phyloP scores from a whole-genome alignment of 768 basidiomycete genomes.

The Auricularia cornea region DNA sequence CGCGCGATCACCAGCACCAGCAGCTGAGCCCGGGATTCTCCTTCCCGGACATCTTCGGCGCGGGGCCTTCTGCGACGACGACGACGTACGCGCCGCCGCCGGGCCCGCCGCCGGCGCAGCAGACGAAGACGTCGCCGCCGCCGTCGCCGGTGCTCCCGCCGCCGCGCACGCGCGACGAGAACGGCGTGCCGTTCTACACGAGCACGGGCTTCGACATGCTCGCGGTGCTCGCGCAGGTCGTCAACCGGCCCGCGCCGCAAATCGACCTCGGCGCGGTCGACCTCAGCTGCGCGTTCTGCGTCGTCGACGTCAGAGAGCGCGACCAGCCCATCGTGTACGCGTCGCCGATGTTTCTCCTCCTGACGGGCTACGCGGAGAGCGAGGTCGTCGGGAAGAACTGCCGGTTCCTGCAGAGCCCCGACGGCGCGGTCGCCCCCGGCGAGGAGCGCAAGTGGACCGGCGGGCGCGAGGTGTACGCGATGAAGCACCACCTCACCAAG shows the following conservation, averaged over 20 bases:
- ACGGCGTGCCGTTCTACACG: slow-evolving; percentile 65
- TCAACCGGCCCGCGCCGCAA: slow-evolving; percentile 60
- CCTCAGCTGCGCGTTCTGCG: slow-evolving; percentile 83
- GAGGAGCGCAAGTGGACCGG: slow-evolving; percentile 45
- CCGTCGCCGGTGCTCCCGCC: slow-evolving; percentile 3
- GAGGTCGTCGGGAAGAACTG: slow-evolving; percentile 90
- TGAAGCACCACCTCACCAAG: slow-evolving; percentile 55
- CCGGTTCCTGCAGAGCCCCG: slow-evolving; percentile 80
- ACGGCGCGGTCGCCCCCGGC: slow-evolving; percentile 43
- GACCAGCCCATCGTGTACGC: slow-evolving; percentile 90
- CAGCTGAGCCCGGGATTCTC: too few relatives aligned
- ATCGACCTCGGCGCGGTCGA: slow-evolving; percentile 87
- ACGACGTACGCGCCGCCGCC: too few relatives aligned
- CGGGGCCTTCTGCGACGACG: too few relatives aligned
- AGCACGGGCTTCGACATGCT: slow-evolving; percentile 87
- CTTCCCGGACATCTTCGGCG: too few relatives aligned
- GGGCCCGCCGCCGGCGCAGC: not conserved
- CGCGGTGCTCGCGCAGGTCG: slow-evolving; percentile 70
- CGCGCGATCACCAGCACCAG: too few relatives aligned
- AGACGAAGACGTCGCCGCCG: not conserved
- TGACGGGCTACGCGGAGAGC: slow-evolving; percentile 65
- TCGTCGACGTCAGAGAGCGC: slow-evolving; percentile 72
- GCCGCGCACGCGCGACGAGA: slow-evolving; percentile 11
- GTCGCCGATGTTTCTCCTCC: slow-evolving; percentile 68
- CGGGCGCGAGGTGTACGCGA: slow-evolving; percentile 44